Evolutionary conservation across 768 basidiomycete genomes (phyloP), one percentile per base, ranked within the genome.

Genomic region (Stropharia rugosoannulata): DNA sequence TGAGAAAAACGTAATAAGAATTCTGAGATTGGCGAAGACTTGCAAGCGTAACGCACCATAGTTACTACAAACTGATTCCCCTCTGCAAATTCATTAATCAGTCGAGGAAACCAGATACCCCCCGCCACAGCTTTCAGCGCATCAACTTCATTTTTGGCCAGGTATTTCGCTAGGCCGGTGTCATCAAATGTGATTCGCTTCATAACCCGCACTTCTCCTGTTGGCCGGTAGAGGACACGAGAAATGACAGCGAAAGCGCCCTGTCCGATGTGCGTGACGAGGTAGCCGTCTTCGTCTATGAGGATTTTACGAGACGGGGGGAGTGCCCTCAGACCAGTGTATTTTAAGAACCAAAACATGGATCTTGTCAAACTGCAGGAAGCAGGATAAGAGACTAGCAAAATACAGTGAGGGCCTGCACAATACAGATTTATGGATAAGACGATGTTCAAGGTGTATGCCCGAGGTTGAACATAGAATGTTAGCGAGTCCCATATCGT

Each of bases 191-290:
- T 62, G 18, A 68, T 66, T 10, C 66, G 62, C 48, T 68, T 68
- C 65, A 66, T 68, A 12, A 64, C 66, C 3, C 66, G 63, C 3
- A 63, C 46, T 5, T 64, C 61, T 25, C 59, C 60, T 11, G 64
- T 59, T 13, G 63, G 63, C 43, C 55, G 52, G 54, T 66, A 61
- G 10, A 63, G 45, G 10, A 68, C 65, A 36, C 66, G 58, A 15
- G 66, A 66, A 38, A 68, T 66, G 12, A 59, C 55, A 6, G 66
- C 66, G 39, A 68, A 68, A 4, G 64, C 65, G 18, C 66, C 66
- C 29, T 62, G 49, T 18, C 66, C 66, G 18, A 68, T 59, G 48
- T 64, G 63, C 8, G 62, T 64, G 15, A 68, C 64, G 16, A 61
- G 63, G 51, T 61, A 68, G 12, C 61, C 66, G 5, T 64, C 61